phyloP scores from a whole-genome alignment of 495 filamentous ascomycete species.

The Neurospora sp. region DNA sequence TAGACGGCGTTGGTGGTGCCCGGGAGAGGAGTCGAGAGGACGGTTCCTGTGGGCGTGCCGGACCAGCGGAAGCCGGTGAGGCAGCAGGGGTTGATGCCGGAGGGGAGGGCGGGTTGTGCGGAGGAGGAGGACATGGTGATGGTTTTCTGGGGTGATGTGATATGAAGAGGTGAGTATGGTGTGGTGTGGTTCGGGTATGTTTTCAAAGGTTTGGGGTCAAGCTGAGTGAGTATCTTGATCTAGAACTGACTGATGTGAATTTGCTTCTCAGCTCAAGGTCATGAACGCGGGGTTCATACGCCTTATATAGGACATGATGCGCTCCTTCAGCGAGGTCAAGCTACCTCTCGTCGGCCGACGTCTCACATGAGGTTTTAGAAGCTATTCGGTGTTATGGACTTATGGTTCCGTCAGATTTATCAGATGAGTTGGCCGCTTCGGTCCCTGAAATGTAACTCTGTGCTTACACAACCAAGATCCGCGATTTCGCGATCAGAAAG shows the following conservation, averaged over 20 bases:
- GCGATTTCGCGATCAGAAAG: neutral
- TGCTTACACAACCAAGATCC: neutral
- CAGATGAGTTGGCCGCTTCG: neutral
- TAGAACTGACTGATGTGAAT: neutral
- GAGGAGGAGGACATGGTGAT: neutral
- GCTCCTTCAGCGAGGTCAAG: neutral
- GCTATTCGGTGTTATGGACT: neutral
- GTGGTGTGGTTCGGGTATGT: neutral
- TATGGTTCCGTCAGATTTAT: neutral
- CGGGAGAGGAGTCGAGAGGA: slow-evolving; percentile 21
- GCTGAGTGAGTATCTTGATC: neutral
- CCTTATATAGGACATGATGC: neutral
- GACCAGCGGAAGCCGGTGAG: slow-evolving; percentile 37
- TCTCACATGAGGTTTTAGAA: neutral
- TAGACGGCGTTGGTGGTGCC: slow-evolving; percentile 30
- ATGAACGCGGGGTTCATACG: neutral
- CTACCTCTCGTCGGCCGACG: neutral
- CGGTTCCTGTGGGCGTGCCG: slow-evolving; percentile 32
- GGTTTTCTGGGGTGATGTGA: neutral
- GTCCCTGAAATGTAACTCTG: neutral
- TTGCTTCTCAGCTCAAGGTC: neutral
- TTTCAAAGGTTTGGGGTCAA: neutral
- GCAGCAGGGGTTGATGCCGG: slow-evolving; percentile 20
- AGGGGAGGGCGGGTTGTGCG: neutral
- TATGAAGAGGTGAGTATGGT: neutral